Evolutionary conservation across 345 rosid species (phyloP).

Genomic region (Moricandia moricandioides): DNA sequence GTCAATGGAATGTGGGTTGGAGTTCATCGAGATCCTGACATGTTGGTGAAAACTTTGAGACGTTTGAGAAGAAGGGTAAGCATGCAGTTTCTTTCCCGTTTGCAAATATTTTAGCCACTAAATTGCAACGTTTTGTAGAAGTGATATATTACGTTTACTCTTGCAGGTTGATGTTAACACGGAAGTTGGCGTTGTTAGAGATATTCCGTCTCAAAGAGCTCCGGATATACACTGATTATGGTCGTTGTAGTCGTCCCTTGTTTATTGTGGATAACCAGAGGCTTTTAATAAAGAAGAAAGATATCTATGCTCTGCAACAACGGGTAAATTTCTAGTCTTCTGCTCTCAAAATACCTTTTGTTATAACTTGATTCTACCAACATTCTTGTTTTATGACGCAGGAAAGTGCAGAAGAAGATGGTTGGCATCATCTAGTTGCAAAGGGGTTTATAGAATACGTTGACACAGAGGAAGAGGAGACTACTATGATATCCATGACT

Average conservation of each 20-base stretch:
- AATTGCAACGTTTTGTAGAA: neutral
- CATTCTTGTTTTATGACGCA: slow-evolving; percentile 36
- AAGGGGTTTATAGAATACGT: slow-evolving; percentile 90
- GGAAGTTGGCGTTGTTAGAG: slow-evolving; percentile 97
- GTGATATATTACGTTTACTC: slow-evolving; percentile 4
- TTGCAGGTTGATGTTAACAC: slow-evolving; percentile 93
- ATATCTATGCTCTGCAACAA: slow-evolving; percentile 80
- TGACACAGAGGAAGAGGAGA: slow-evolving; percentile 98
- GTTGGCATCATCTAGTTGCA: slow-evolving; percentile 93
- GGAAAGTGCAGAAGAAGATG: slow-evolving; percentile 86
- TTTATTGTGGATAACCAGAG: slow-evolving; percentile 94
- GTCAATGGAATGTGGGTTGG: slow-evolving; percentile 99
- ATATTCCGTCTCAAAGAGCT: slow-evolving; percentile 83
- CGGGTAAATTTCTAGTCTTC: slow-evolving; percentile 49
- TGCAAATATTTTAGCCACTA: neutral
- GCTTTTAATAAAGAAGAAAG: slow-evolving; percentile 82
- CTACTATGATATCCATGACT: slow-evolving; percentile 99
- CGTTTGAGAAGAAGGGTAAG: slow-evolving; percentile 79
- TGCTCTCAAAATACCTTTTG: neutral
- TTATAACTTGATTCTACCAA: neutral
- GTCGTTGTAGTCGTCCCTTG: slow-evolving; percentile 98
- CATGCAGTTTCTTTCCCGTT: slow-evolving; percentile 15
- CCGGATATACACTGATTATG: slow-evolving; percentile 92
- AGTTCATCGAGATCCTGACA: slow-evolving; percentile 94
- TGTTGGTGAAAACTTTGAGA: slow-evolving; percentile 94